A percentile compares a stretch with the other conserved stretches of the same genome.
Conservation (phyloP, 805 yeast genomes). For the Hanseniaspora clermontiae region DNA sequence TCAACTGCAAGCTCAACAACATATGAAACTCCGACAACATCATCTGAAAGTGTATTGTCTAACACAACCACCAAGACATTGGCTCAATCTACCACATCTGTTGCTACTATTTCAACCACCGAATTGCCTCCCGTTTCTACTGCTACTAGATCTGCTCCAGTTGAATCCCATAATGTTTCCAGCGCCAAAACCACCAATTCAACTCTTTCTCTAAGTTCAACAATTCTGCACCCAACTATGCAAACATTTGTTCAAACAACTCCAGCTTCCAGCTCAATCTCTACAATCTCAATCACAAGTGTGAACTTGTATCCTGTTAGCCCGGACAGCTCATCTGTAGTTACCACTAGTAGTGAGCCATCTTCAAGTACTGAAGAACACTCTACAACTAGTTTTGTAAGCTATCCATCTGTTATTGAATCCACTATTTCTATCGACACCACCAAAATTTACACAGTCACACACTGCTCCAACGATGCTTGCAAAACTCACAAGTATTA, state of each 20-base stretch:
- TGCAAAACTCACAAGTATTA: slow-evolving; percentile 10
- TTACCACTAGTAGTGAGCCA: not conserved
- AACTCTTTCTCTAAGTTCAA: slow-evolving; percentile 11
- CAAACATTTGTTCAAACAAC: not conserved
- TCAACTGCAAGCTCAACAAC: not conserved
- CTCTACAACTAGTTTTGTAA: not conserved
- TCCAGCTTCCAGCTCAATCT: not conserved
- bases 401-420: slow-evolving; percentile 9
- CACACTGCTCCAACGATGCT: slow-evolving; percentile 2
- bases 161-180: slow-evolving; percentile 14
- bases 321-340: not conserved
- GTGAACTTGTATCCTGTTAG: not conserved
- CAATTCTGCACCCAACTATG: not conserved
- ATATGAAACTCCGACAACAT: not conserved
- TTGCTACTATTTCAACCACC: slow-evolving; percentile 1
- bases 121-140: not conserved
- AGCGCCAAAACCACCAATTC: slow-evolving; percentile 18
- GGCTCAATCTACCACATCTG: slow-evolving; percentile 13
- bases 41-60: slow-evolving; percentile 5
- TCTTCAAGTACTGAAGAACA: not conserved
- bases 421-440: slow-evolving; percentile 1
- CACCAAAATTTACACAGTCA: slow-evolving; percentile 11
- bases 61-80: not conserved
- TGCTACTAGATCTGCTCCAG: not conserved
- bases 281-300: not conserved